Evolutionary conservation across 2,329 filamentous ascomycete genomes (phyloP), one percentile per base, ranked within the genome.

Genomic region (Trichoderma arundinaceum): DNA sequence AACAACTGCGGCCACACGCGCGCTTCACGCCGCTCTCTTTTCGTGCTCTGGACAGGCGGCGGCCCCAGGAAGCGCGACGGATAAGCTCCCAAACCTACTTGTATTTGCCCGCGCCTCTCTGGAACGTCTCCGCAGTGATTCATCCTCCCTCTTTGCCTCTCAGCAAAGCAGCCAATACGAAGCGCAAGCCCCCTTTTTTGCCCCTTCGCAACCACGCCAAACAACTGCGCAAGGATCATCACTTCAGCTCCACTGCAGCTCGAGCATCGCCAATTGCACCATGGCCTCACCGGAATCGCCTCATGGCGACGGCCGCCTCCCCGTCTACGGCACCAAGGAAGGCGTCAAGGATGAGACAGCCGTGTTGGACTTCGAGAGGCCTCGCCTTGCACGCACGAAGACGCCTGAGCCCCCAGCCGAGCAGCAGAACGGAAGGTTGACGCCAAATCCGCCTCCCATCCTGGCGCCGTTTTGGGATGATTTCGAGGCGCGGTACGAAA

Each of bases 381-480:
- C 66, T 17, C 61, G 67, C 39, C 67, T 70, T 61, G 60, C 71
- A 17, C 68, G 72, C 28, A 69, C 70, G 41, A 75, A 71, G 66
- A 81, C 77, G 33, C 80, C 80, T 15, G 80, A 82, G 68, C 78
- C 77, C 57, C 75, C 77, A 64, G 67, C 71, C 38, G 73, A 74
- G 38, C 69, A 75, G 64, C 75, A 77, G 61, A 70, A 72, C 48
- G 71, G 72, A 61, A 75, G 38, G 13, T 71, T 73, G 53, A 78
- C 81, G 10, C 82, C 83, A n/a, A 80, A 79, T 71, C 84, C 85
- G 1, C 82, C 84, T 0, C 82, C 82, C 17, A 77, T 79, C 60
- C 78, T 92, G 67, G 77, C 80, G 62, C 78, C 73, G 0, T 92
- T 91, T 72, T 97, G 93, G 93, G 81, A 88, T 2, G 84, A 89